Evolutionary conservation across 2,329 filamentous ascomycete species (phyloP).

Genomic region (Phaeosphaeriaceae sp.): DNA sequence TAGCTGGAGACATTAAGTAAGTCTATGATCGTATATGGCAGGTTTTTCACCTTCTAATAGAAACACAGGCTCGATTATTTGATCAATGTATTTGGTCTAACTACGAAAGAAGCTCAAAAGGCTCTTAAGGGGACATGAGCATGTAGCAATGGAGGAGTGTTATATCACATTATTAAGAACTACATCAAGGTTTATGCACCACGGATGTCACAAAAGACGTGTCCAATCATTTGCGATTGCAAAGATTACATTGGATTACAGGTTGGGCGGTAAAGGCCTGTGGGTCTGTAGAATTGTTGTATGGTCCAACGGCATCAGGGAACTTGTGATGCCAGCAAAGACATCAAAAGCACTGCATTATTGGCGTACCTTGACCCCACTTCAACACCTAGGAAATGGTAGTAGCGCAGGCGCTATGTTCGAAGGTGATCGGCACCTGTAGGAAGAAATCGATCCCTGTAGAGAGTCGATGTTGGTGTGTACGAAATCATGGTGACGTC

Average conservation of each 20-base stretch:
- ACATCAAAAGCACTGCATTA: constrained; percentile 25
- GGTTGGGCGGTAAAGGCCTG: background rate
- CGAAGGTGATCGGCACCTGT: background rate
- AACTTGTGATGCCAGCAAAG: constrained; percentile 5
- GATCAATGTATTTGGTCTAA: constrained; percentile 65
- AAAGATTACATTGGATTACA: too few species aligned
- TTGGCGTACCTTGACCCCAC: constrained; percentile 12
- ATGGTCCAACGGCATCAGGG: constrained; percentile 2
- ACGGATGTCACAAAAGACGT: too few species aligned
- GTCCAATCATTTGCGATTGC: too few species aligned
- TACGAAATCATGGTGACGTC: constrained; percentile 13
- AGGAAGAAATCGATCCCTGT: constrained; percentile 1
- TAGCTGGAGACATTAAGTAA: constrained; percentile 79
- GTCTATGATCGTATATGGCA: constrained; percentile 42
- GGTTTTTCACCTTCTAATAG: constrained; percentile 3
- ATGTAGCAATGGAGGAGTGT: background rate
- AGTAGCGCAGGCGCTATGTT: constrained; percentile 1
- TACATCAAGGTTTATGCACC: background rate
- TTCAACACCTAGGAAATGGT: background rate
- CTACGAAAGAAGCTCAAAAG: constrained; percentile 59
- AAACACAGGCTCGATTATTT: constrained; percentile 66
- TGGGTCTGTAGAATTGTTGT: too few species aligned
- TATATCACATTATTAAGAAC: background rate
- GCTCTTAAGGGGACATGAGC: constrained; percentile 41
- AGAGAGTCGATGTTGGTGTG: constrained; percentile 1